A percentile compares a stretch with the other conserved stretches of the same genome.
These are phyloP conservation scores for Ceratocystis lukuohia DNA, from an alignment of 2,329 filamentous ascomycete genomes.

Conservation along the genomic window DNA sequence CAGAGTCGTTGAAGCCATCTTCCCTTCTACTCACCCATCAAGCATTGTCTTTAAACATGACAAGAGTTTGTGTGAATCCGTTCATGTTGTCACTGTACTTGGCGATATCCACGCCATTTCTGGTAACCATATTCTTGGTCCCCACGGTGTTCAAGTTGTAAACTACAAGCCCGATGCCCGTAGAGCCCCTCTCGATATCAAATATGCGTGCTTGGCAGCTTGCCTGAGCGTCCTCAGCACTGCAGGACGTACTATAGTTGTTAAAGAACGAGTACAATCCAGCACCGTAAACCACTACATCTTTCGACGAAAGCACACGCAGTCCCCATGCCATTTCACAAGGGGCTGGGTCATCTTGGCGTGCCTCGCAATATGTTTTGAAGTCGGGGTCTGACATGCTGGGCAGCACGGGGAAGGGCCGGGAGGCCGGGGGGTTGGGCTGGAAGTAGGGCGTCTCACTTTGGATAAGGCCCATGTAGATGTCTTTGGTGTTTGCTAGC, in stretches of 20 bases:
- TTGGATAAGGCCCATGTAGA: conserved; percentile 52
- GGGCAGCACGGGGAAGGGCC: conserved; percentile 38
- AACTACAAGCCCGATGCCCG: conserved; percentile 26
- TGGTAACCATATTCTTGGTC: conserved; percentile 29
- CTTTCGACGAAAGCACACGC: conserved; percentile 42
- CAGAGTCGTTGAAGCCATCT: background rate
- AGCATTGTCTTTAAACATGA: conserved; percentile 23
- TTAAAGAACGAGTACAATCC: conserved; percentile 58
- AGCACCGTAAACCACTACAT: conserved; percentile 47
- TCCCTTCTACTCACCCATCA: conserved; percentile 16
- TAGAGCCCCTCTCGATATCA: conserved; percentile 22
- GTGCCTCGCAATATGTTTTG: conserved; percentile 32
- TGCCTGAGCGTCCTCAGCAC: conserved; percentile 29
- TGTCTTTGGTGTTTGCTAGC: conserved; percentile 43
- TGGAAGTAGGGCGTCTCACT: conserved; percentile 62
- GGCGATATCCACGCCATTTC: conserved; percentile 27
- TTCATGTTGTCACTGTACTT: conserved; percentile 29
- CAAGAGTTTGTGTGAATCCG: conserved; percentile 29
- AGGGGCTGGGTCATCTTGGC: conserved; percentile 25
- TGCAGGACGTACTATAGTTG: conserved; percentile 43
- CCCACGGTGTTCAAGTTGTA: conserved; percentile 37
- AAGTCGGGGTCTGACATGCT: conserved; percentile 40
- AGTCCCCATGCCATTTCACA: conserved; percentile 53
- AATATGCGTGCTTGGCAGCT: conserved; percentile 37
- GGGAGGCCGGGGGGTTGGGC: conserved; percentile 45